A percentile compares a stretch with the other conserved stretches of the same genome.
phyloP scores from a whole-genome alignment of 805 yeast genomes.

The Metschnikowia lochheadii region DNA sequence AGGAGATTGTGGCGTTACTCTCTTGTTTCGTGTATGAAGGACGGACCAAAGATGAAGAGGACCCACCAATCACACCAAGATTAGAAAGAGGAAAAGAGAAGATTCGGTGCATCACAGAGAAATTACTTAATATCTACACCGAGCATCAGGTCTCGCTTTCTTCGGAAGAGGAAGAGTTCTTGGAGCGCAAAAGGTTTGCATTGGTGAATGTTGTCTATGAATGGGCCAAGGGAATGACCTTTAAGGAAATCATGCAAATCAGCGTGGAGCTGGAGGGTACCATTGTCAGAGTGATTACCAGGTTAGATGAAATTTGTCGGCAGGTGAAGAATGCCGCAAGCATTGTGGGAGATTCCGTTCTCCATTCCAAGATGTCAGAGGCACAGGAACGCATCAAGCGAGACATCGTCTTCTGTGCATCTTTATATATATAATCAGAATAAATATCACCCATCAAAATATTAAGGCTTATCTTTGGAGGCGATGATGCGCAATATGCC shows the following conservation, averaged over 20 bases:
- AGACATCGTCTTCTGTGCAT: conserved; percentile 96
- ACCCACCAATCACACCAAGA: conserved; percentile 67
- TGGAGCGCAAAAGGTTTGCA: conserved; percentile 82
- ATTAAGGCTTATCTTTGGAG: neutral
- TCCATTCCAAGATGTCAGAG: conserved; percentile 82
- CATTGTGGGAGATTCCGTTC: conserved; percentile 88
- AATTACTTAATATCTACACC: conserved; percentile 57
- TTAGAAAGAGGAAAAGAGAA: conserved; percentile 64
- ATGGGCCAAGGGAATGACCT: conserved; percentile 95
- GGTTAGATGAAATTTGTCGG: conserved; percentile 91
- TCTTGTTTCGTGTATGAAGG: conserved; percentile 95
- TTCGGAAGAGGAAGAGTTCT: conserved; percentile 78
- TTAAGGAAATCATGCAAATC: conserved; percentile 84
- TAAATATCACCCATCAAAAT: neutral
- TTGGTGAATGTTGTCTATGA: conserved; percentile 92
- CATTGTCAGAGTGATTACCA: conserved; percentile 90
- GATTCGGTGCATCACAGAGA: conserved; percentile 67
- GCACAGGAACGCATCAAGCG: conserved; percentile 95
- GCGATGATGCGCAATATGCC: conserved; percentile 28
- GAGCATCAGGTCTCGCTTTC: conserved; percentile 72
- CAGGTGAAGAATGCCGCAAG: conserved; percentile 92
- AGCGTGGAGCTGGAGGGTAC: conserved; percentile 94
- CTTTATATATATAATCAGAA: conserved; percentile 62
- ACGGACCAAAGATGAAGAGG: conserved; percentile 58
- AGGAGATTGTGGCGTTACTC: conserved; percentile 91